A percentile compares a stretch with the other conserved stretches of the same genome.
Conservation (phyloP, 164 flowering plant genomes). For the Vitis rupestris region DNA sequence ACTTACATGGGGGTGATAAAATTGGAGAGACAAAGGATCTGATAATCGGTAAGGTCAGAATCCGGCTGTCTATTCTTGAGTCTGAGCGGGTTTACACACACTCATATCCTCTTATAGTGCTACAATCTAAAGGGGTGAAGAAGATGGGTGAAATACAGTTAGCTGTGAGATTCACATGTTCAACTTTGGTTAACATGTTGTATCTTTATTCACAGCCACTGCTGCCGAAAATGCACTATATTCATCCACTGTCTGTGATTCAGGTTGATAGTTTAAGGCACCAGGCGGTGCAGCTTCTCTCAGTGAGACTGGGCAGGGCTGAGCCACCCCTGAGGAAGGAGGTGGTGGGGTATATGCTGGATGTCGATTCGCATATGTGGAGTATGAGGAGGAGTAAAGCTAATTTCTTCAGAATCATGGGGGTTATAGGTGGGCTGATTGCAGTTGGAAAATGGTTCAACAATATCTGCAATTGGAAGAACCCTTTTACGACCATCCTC, state of each 20-base stretch:
- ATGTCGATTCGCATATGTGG: constrained; percentile 83
- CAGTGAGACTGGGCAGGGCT: constrained; percentile 69
- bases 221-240: constrained; percentile 78
- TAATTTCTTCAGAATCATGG: constrained; percentile 77
- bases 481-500: constrained; percentile 77
- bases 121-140: constrained; percentile 75
- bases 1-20: constrained; percentile 55
- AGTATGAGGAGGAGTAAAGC: constrained; percentile 86
- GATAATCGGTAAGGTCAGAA: constrained; percentile 83
- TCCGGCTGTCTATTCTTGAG: constrained; percentile 72
- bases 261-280: constrained; percentile 82
- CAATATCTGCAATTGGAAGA: constrained; percentile 79
- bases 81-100: constrained; percentile 73
- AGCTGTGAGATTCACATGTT: constrained; percentile 80
- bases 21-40: constrained; percentile 54
- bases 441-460: constrained; percentile 78
- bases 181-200: constrained; percentile 72
- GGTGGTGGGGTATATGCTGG: constrained; percentile 80
- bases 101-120: constrained; percentile 61
- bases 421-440: constrained; percentile 60
- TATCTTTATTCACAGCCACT: constrained; percentile 71
- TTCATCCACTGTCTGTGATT: constrained; percentile 63
- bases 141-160: constrained; percentile 84
- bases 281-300: constrained; percentile 81
- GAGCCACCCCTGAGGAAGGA: constrained; percentile 84